These are phyloP conservation scores for Potentilla sterilis DNA, from an alignment of 306 rosid species.

Conservation along the genomic window DNA sequence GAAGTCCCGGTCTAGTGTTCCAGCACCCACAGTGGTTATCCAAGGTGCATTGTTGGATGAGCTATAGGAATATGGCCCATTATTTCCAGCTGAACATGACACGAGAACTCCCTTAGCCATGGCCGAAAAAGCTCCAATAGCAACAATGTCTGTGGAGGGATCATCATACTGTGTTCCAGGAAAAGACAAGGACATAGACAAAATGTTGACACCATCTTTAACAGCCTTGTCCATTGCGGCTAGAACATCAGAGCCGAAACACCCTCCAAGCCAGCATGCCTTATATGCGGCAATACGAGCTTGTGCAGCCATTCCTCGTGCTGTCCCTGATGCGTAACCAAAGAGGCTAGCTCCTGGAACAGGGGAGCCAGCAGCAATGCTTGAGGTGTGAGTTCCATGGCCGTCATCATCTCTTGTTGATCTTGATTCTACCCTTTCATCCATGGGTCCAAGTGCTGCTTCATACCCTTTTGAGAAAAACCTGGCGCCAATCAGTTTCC, in stretches of 20 bases:
- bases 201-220: slow-evolving; percentile 54
- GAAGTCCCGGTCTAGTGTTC: slow-evolving; percentile 75
- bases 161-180: slow-evolving; percentile 33
- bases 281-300: slow-evolving; percentile 70
- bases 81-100: slow-evolving; percentile 70
- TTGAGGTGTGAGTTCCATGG: slow-evolving; percentile 74
- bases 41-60: slow-evolving; percentile 57
- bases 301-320: slow-evolving; percentile 68
- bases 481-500: slow-evolving; percentile 69
- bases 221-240: slow-evolving; percentile 73
- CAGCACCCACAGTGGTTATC: slow-evolving; percentile 69
- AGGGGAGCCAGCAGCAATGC: slow-evolving; percentile 64
- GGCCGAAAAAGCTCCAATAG: slow-evolving; percentile 66
- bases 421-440: slow-evolving; percentile 42
- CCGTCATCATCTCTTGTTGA: slow-evolving; percentile 73
- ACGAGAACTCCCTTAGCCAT: slow-evolving; percentile 52
- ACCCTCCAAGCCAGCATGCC: slow-evolving; percentile 60
- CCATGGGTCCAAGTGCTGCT: slow-evolving; percentile 40
- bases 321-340: slow-evolving; percentile 61
- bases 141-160: slow-evolving; percentile 45
- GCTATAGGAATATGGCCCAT: slow-evolving; percentile 39
- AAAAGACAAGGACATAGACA: slow-evolving; percentile 72
- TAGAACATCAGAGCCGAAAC: slow-evolving; percentile 48
- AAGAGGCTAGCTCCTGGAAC: slow-evolving; percentile 63
- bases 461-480: slow-evolving; percentile 53